phyloP scores from a whole-genome alignment of 257 asterid species.

The Datura wrightii region DNA sequence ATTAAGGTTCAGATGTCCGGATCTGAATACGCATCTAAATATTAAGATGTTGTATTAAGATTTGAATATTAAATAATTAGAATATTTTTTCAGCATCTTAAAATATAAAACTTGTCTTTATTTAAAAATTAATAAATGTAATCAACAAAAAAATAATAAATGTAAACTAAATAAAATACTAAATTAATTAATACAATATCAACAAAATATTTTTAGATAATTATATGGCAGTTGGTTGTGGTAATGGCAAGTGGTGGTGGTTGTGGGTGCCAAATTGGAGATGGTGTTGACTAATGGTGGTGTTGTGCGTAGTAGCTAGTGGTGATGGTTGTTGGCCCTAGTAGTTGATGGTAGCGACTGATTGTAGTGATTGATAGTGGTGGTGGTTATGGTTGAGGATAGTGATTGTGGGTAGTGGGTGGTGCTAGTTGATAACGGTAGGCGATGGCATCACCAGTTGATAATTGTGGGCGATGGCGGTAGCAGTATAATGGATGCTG shows the following conservation, averaged over 20 bases:
- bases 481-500: not conserved
- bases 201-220: not conserved
- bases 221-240: not conserved
- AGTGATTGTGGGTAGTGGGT: not conserved
- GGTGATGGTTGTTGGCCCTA: not conserved
- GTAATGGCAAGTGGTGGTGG: not conserved
- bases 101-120: no score
- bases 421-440: not conserved
- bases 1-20: not conserved
- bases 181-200: no score
- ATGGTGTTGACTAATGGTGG: not conserved
- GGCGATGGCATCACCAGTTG: not conserved
- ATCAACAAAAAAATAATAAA: no score
- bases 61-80: no score
- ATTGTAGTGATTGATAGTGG: not conserved
- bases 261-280: not conserved
- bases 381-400: not conserved
- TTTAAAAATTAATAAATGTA: no score
- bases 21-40: no score
- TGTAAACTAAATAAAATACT: no score
- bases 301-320: not conserved
- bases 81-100: no score
- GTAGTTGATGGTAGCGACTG: not conserved
- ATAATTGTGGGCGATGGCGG: not conserved
- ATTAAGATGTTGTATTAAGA: no score